phyloP scores from a whole-genome alignment of 768 basidiomycete species.

The Leccinum subgranulosum region DNA sequence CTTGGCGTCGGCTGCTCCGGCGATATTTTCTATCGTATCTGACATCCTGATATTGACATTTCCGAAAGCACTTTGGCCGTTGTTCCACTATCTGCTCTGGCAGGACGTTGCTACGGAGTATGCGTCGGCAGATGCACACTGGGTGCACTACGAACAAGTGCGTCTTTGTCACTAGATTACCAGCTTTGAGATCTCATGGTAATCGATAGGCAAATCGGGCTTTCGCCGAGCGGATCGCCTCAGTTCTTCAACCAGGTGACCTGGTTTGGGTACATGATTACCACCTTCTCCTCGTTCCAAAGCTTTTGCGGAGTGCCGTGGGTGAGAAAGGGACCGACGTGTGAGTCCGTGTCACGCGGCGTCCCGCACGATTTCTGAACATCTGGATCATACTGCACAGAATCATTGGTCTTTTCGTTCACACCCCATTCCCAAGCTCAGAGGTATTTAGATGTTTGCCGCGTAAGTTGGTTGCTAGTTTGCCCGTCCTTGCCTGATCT shows the following conservation, averaged over 20 bases:
- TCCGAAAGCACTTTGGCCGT: conserved; percentile 82
- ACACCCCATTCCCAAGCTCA: conserved; percentile 96
- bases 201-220: conserved; percentile 64
- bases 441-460: conserved; percentile 95
- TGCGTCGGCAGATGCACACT: conserved; percentile 80
- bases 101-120: conserved; percentile 92
- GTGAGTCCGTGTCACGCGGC: conserved; percentile 10
- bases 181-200: conserved; percentile 3
- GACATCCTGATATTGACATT: conserved; percentile 8
- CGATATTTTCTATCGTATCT: background rate
- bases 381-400: conserved; percentile 6
- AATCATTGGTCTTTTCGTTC: conserved; percentile 89
- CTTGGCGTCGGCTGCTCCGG: background rate
- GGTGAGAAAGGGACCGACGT: conserved; percentile 28
- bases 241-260: conserved; percentile 84
- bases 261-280: conserved; percentile 95
- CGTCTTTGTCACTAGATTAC: background rate
- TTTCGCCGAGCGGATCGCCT: conserved; percentile 72
- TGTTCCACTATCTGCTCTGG: conserved; percentile 98
- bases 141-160: conserved; percentile 38
- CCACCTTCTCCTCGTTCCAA: conserved; percentile 89
- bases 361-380: background rate
- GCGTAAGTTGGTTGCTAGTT: conserved; percentile 44
- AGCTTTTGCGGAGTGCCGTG: conserved; percentile 71
- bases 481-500: background rate